A percentile compares a stretch with the other conserved stretches of the same genome.
phyloP scores from a whole-genome alignment of 306 rosid genomes.

The Boehmeria nivea region DNA sequence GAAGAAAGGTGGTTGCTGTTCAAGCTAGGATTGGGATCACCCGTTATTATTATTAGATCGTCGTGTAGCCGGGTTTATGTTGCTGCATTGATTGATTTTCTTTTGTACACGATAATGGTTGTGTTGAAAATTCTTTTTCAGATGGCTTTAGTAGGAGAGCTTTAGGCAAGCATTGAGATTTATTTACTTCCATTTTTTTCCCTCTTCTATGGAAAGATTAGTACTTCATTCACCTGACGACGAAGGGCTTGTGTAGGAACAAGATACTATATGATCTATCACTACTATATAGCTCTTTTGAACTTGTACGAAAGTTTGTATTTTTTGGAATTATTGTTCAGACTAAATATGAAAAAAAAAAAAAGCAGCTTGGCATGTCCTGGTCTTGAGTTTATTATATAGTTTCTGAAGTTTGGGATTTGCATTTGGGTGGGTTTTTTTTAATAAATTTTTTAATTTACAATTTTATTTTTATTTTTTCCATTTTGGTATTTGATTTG shows the following conservation, averaged over 20 bases:
- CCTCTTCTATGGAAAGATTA: background rate
- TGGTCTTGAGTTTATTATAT: too few relatives aligned
- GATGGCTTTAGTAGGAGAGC: constrained; percentile 20
- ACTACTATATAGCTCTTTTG: background rate
- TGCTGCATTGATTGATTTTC: constrained; percentile 8
- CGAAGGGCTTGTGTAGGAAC: constrained; percentile 19
- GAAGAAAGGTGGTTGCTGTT: constrained; percentile 50
- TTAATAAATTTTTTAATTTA: too few relatives aligned
- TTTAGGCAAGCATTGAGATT: constrained; percentile 7
- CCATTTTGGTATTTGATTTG: background rate
- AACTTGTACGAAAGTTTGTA: background rate
- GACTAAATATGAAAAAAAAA: too few relatives aligned
- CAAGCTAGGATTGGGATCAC: constrained; percentile 23
- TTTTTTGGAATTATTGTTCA: background rate
- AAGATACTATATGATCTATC: background rate
- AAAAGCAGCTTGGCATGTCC: too few relatives aligned
- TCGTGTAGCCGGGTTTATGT: constrained; percentile 20
- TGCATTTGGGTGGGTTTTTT: too few relatives aligned
- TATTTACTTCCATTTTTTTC: constrained; percentile 11
- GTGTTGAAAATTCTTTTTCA: constrained; percentile 24
- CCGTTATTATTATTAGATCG: constrained; percentile 6
- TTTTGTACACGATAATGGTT: too few relatives aligned
- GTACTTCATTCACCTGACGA: constrained; percentile 11
- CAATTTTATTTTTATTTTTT: too few relatives aligned
- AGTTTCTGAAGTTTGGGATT: too few relatives aligned